Conservation (phyloP, 129 eudicot genomes). For the Pittosporum tobira region DNA sequence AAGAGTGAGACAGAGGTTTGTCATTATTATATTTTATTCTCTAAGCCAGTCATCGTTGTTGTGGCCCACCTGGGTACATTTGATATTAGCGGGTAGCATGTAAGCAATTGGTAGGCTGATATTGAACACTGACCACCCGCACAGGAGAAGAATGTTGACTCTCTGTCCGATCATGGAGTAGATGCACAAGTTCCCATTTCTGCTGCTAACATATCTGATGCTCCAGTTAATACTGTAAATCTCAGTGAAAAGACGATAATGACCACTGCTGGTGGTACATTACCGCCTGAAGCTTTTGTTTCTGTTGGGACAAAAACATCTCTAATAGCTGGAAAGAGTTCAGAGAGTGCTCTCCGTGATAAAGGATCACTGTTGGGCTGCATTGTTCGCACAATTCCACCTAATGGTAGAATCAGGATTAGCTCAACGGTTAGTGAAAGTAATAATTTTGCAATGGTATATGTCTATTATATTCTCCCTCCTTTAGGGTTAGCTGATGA, state of each 20-base stretch:
- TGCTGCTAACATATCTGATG: conserved; percentile 34
- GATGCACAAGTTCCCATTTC: conserved; percentile 30
- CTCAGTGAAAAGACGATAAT: conserved; percentile 19
- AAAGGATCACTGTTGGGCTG: conserved; percentile 77
- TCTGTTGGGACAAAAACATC: conserved; percentile 30
- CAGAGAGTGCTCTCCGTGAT: conserved; percentile 51
- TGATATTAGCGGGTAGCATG: no score
- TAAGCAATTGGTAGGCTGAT: conserved; percentile 12
- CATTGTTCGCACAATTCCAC: conserved; percentile 89
- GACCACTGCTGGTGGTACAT: conserved; percentile 24
- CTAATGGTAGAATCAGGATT: conserved; percentile 78
- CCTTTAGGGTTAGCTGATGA: conserved; percentile 4
- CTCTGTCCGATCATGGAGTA: conserved; percentile 16
- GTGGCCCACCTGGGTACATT: no score
- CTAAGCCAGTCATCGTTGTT: background rate
- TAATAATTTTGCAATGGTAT: background rate
- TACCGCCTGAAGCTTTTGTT: conserved; percentile 24
- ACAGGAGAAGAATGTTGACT: conserved; percentile 38
- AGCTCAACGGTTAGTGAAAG: conserved; percentile 75
- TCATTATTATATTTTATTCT: background rate
- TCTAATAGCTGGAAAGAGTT: conserved; percentile 25
- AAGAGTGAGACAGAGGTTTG: conserved; percentile 46
- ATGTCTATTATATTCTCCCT: background rate
- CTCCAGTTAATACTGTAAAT: conserved; percentile 20
- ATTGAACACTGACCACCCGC: conserved; percentile 4